Conservation (phyloP, 257 asterid genomes). For the Salvia splendens region DNA sequence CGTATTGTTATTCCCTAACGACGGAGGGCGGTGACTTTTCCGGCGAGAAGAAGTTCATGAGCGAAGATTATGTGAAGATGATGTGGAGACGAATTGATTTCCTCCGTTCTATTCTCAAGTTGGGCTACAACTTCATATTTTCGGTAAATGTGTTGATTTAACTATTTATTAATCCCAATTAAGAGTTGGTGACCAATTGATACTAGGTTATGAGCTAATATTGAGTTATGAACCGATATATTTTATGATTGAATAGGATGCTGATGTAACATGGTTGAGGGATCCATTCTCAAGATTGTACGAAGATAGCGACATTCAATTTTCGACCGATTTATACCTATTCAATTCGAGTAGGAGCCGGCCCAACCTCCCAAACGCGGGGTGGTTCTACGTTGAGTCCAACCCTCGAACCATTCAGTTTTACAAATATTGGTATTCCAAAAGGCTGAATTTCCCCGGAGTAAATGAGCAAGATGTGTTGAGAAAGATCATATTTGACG, state of each 20-base stretch:
- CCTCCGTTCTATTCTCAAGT: conserved; percentile 33
- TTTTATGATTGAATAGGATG: conserved; percentile 39
- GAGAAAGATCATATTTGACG: conserved; percentile 32
- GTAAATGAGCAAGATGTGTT: conserved; percentile 54
- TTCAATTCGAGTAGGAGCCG: conserved; percentile 22
- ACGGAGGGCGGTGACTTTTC: conserved; percentile 34
- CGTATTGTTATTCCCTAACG: conserved; percentile 34
- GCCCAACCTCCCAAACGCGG: conserved; percentile 44
- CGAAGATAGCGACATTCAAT: conserved; percentile 45
- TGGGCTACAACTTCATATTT: conserved; percentile 39
- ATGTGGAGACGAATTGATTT: conserved; percentile 41
- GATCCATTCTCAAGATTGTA: conserved; percentile 51
- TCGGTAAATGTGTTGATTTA: conserved; percentile 19
- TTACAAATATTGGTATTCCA: conserved; percentile 44
- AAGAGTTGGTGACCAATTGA: too few relatives aligned
- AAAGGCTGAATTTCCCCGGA: conserved; percentile 38
- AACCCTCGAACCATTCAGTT: conserved; percentile 43
- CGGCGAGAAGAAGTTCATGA: conserved; percentile 28
- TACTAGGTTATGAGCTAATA: too few relatives aligned
- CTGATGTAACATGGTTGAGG: conserved; percentile 58
- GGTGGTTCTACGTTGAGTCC: conserved; percentile 50
- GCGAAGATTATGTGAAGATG: conserved; percentile 36
- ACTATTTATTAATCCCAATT: too few relatives aligned
- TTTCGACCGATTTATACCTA: conserved; percentile 45
- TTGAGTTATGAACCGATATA: too few relatives aligned